Base-by-base conservation (phyloP, 768 basidiomycete species). In the Psilocybe sp. region DNA sequence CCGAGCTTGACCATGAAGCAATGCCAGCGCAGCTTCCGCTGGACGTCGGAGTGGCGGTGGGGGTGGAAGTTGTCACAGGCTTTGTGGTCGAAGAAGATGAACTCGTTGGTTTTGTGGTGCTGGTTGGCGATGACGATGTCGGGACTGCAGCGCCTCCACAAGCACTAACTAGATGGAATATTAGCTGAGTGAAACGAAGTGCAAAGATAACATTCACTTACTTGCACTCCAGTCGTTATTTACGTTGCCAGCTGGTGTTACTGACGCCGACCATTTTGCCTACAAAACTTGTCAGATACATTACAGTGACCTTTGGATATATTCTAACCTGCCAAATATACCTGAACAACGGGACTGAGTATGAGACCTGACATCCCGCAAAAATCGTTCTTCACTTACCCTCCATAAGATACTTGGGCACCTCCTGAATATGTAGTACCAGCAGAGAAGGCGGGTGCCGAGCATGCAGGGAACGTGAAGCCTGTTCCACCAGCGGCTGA, bases 141-240 rank as follows among this genome's bases (percentile, higher is more conserved):
- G 61, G 53, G 16, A 53, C 38, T 18, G 61, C 62, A 20, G 65
- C 60, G 34, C 71, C 68, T 10, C 71, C 68, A 44, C 82, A 84
- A 13, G 79, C 81, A 57, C 79, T 81, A 56, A 83, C 81, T 83
- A 36, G 6, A 56, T 48, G 38, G 34, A 7, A 35, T 31, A 51
- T 38, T n/a, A 44, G 18, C n/a, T 32, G n/a, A 8, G 16, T 13
- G 28, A 39, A 32, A 32, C 43, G 8, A 40, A 19, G 37, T 10
- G 28, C 40, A 20, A 16, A 15, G 18, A 13, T 14, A 43, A 39
- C 18, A 11, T 23, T 20, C 7, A 68, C 79, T 53, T 63, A 87
- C 85, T 77, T 23, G 84, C 76, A 52, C 78, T 78, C 84, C 82
- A 86, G 39, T 84, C 83, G n/a, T 73, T 71, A 58, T 72, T 80